Evolutionary conservation across 441 rosid genomes (phyloP).

Genomic region (Populus hybrid): DNA sequence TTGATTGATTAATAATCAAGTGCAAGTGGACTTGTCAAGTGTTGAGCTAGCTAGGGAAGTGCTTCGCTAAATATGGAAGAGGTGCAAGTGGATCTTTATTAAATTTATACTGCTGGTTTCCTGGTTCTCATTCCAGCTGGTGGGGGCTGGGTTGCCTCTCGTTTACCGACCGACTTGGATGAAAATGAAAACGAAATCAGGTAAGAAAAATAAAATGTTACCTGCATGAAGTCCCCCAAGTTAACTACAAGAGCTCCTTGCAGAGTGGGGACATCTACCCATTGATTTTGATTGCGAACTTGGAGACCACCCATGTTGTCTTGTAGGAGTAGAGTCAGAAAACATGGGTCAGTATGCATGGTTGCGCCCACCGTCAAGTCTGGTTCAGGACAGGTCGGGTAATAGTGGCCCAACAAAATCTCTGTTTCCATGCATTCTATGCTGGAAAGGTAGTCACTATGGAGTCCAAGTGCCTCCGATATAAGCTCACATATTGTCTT

Average conservation of each 20-base stretch:
- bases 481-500: constrained; percentile 28
- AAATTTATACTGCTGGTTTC: not conserved
- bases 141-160: not conserved
- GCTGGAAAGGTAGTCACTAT: constrained; percentile 22
- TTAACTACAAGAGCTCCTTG: constrained; percentile 32
- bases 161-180: not conserved
- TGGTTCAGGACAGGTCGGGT: constrained; percentile 57
- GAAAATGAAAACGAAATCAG: not conserved
- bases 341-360: constrained; percentile 48
- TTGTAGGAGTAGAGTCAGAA: constrained; percentile 48
- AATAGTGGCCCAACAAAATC: constrained; percentile 42
- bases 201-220: not conserved
- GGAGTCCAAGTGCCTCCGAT: constrained; percentile 35
- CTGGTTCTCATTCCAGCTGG: not conserved
- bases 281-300: constrained; percentile 36
- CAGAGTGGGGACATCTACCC: constrained; percentile 42
- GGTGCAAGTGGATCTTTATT: not conserved
- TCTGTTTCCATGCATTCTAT: constrained; percentile 50
- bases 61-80: not conserved
- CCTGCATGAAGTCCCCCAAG: not conserved
- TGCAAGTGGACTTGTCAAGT: too few species aligned
- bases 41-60: too few species aligned
- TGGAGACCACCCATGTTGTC: constrained; percentile 50
- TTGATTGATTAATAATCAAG: too few species aligned
- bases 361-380: constrained; percentile 43